These are phyloP conservation scores for Daldinia loculata DNA, from an alignment of 495 filamentous ascomycete genomes.

Conservation along the genomic window DNA sequence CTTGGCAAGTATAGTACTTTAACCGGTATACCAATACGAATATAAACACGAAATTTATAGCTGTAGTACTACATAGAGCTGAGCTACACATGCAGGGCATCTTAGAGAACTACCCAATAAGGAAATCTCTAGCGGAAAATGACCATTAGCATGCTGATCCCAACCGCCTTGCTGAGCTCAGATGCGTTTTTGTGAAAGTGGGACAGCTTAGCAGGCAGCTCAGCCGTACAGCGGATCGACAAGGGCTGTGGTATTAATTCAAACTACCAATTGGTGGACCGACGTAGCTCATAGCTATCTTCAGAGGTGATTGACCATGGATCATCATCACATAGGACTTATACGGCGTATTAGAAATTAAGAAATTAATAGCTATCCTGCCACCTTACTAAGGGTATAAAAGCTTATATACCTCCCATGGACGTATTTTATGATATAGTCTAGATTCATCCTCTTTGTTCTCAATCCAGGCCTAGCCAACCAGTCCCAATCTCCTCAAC, in stretches of 20 bases:
- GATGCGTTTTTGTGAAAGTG: background rate
- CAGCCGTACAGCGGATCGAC: background rate
- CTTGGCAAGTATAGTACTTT: background rate
- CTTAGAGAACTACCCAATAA: background rate
- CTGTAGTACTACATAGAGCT: background rate
- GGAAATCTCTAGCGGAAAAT: background rate
- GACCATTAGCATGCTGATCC: background rate
- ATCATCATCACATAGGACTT: background rate
- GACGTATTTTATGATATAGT: background rate
- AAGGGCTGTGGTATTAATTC: background rate
- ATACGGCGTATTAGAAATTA: background rate
- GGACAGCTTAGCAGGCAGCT: background rate
- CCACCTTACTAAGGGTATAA: background rate
- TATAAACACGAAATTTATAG: background rate
- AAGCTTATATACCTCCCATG: background rate
- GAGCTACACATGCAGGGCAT: background rate
- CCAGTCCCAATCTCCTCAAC: background rate
- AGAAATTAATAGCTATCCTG: slow-evolving; percentile 1
- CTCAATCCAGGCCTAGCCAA: background rate
- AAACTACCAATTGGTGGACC: background rate
- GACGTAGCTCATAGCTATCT: background rate
- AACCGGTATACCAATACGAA: background rate
- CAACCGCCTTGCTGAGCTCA: slow-evolving; percentile 1
- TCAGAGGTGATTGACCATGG: background rate
- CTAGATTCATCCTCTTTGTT: background rate